Evolutionary conservation across 2,329 filamentous ascomycete genomes (phyloP).

Genomic region (Ustulina deusta): DNA sequence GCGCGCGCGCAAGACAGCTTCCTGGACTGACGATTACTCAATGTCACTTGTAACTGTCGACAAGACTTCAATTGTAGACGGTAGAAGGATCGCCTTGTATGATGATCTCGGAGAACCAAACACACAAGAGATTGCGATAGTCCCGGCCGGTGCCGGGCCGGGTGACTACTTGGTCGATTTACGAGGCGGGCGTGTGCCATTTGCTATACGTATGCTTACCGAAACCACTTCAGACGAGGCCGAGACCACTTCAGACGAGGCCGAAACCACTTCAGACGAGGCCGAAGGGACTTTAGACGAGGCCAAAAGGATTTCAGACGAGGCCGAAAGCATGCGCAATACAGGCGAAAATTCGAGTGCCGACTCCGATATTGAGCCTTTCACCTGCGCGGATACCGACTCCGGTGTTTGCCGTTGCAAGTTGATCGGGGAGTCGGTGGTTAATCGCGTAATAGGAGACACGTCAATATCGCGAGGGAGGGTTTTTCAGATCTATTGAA

Average conservation of each 20-base stretch:
- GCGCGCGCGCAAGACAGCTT: background rate
- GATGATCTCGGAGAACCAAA: background rate
- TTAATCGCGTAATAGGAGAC: background rate
- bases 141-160: background rate
- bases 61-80: constrained; percentile 16
- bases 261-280: too few relatives aligned
- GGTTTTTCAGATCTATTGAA: background rate
- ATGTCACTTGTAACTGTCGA: background rate
- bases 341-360: background rate
- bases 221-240: too few relatives aligned
- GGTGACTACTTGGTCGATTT: background rate
- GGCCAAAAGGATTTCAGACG: too few relatives aligned
- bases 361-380: background rate
- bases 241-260: too few relatives aligned
- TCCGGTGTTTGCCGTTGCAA: background rate
- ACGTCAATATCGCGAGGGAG: background rate
- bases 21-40: background rate
- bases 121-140: background rate
- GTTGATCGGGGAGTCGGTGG: background rate
- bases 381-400: background rate
- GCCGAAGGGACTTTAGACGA: too few relatives aligned
- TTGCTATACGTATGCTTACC: background rate
- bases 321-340: background rate
- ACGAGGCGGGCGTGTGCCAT: background rate
- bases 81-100: constrained; percentile 9